Percentiles rank a stretch among this genome's conserved stretches.
Evolutionary conservation across 352 stramenopile genomes (phyloP).

Genomic region (Globisporangium splendens): DNA sequence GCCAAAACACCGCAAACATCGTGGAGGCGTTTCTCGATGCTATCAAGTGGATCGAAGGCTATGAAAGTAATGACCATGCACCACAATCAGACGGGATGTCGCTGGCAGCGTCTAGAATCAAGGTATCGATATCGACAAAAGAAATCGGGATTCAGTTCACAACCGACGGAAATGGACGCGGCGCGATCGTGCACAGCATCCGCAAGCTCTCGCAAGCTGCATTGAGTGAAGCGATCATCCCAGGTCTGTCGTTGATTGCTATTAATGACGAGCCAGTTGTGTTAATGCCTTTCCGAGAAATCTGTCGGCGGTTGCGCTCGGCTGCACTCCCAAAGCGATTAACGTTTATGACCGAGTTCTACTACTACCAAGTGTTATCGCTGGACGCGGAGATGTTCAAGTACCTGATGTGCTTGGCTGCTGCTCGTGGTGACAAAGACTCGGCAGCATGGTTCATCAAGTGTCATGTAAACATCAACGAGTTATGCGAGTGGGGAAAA

Average conservation of each 20-base stretch:
- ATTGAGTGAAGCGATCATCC: conserved; percentile 60
- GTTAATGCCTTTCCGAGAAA: conserved; percentile 76
- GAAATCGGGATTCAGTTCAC: conserved; percentile 84
- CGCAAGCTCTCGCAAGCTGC: conserved; percentile 81
- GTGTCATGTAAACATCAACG: conserved; percentile 59
- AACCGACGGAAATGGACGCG: conserved; percentile 70
- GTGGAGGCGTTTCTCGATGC: conserved; percentile 70
- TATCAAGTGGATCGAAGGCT: conserved; percentile 75
- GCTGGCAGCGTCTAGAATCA: conserved; percentile 51
- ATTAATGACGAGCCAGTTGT: conserved; percentile 84
- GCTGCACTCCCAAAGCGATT: conserved; percentile 73
- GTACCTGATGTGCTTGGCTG: conserved; percentile 72
- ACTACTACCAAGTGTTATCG: conserved; percentile 80
- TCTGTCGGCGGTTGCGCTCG: conserved; percentile 53
- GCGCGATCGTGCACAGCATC: conserved; percentile 71
- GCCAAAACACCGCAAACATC: conserved; percentile 56
- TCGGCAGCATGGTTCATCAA: conserved; percentile 56
- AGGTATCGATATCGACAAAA: conserved; percentile 78
- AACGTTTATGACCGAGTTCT: conserved; percentile 83
- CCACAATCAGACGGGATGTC: conserved; percentile 41
- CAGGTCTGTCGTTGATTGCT: conserved; percentile 71
- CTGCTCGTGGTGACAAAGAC: conserved; percentile 63
- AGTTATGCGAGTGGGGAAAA: conserved; percentile 67
- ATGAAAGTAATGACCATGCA: conserved; percentile 33
- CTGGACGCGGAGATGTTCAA: conserved; percentile 77